A percentile compares a stretch with the other conserved stretches of the same genome.
phyloP scores from a whole-genome alignment of 495 filamentous ascomycete species.

The Penicillium goetzii region DNA sequence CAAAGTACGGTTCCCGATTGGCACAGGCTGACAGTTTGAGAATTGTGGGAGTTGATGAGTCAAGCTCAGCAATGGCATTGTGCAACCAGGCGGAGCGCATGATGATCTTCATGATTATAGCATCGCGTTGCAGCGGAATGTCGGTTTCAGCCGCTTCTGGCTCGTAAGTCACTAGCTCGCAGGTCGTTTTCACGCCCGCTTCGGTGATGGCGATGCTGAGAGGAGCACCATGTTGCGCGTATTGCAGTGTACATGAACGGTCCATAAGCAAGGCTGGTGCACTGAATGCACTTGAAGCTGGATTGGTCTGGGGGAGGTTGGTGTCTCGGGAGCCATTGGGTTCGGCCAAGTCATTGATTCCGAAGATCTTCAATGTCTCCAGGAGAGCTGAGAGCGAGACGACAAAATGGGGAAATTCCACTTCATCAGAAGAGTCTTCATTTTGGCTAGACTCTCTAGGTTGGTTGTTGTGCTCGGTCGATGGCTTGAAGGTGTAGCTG shows the following conservation, averaged over 20 bases:
- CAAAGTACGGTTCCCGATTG: constrained; percentile 66
- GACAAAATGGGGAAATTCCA: constrained; percentile 63
- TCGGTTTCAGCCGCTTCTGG: constrained; percentile 64
- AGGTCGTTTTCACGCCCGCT: constrained; percentile 83
- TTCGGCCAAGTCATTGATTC: constrained; percentile 69
- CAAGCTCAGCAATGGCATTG: constrained; percentile 82
- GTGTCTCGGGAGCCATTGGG: constrained; percentile 50
- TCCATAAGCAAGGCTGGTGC: constrained; percentile 75
- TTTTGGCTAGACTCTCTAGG: constrained; percentile 43
- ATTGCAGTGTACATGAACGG: constrained; percentile 80
- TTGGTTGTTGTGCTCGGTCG: constrained; percentile 31
- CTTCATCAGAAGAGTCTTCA: constrained; percentile 37
- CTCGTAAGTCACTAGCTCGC: constrained; percentile 89
- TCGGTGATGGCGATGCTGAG: constrained; percentile 83
- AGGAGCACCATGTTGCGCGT: constrained; percentile 69
- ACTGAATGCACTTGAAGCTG: constrained; percentile 68
- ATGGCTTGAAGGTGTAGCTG: constrained; percentile 69
- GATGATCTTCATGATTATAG: constrained; percentile 88
- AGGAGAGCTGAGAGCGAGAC: constrained; percentile 85
- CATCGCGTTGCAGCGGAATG: constrained; percentile 81
- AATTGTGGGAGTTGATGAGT: constrained; percentile 66
- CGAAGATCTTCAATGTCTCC: constrained; percentile 94
- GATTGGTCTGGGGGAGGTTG: constrained; percentile 50
- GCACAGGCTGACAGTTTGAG: constrained; percentile 67
- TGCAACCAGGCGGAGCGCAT: constrained; percentile 83